phyloP scores from a whole-genome alignment of 441 rosid genomes.

The Gossypium gossypioides region DNA sequence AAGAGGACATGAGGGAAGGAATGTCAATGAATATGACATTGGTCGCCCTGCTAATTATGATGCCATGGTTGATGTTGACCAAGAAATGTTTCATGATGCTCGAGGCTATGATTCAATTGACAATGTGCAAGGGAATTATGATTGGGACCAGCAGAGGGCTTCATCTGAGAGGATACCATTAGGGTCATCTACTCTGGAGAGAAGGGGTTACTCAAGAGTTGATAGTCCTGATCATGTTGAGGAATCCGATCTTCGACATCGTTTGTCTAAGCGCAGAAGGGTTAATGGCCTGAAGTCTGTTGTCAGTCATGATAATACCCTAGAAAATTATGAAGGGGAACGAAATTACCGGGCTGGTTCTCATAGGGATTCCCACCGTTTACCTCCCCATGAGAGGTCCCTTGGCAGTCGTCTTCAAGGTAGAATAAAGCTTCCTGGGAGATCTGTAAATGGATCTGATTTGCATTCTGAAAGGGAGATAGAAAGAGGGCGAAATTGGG shows the following conservation, averaged over 20 bases:
- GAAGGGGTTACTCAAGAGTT: constrained; percentile 35
- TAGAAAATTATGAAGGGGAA: constrained; percentile 34
- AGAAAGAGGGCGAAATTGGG: constrained; percentile 44
- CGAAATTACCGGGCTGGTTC: constrained; percentile 37
- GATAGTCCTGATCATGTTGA: constrained; percentile 41
- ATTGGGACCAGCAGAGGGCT: constrained; percentile 47
- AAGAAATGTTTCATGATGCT: constrained; percentile 31
- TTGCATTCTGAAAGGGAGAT: constrained; percentile 37
- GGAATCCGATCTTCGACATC: constrained; percentile 61
- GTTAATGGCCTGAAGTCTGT: constrained; percentile 62
- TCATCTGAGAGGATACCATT: constrained; percentile 41
- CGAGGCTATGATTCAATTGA: constrained; percentile 41
- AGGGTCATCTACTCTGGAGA: constrained; percentile 36
- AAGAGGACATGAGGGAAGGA: constrained; percentile 48
- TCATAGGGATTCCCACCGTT: constrained; percentile 34
- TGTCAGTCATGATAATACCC: constrained; percentile 42
- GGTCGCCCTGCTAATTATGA: constrained; percentile 38
- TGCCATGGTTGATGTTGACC: constrained; percentile 36
- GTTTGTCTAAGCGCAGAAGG: constrained; percentile 57
- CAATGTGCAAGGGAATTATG: constrained; percentile 43
- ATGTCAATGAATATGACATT: constrained; percentile 47
- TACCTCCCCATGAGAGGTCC: constrained; percentile 33
- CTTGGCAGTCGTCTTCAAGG: constrained; percentile 60
- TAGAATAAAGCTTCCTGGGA: constrained; percentile 70
- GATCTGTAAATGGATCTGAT: constrained; percentile 33